Conservation (phyloP, 257 asterid species). For the Prunella vulgaris region DNA sequence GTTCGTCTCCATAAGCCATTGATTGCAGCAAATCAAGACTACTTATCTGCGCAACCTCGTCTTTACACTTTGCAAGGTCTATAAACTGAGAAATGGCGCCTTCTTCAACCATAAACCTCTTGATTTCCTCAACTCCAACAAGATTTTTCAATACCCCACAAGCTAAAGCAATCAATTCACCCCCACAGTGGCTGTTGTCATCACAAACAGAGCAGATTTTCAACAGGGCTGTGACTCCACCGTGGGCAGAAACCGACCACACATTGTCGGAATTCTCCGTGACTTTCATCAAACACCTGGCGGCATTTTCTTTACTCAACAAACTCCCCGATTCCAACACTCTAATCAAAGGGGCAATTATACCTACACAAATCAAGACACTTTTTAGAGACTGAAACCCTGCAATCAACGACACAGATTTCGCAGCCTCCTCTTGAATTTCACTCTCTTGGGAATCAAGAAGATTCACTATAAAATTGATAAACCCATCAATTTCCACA, state of each 20-base stretch:
- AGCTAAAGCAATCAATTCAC: constrained; percentile 47
- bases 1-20: constrained; percentile 71
- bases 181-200: constrained; percentile 13
- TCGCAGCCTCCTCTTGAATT: constrained; percentile 65
- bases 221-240: constrained; percentile 74
- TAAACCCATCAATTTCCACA: constrained; percentile 51
- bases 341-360: constrained; percentile 60
- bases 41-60: constrained; percentile 49
- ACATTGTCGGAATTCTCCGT: constrained; percentile 89
- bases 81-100: constrained; percentile 52
- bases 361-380: constrained; percentile 46
- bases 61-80: constrained; percentile 48
- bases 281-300: constrained; percentile 71
- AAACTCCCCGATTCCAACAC: constrained; percentile 64
- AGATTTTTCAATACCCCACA: constrained; percentile 88
- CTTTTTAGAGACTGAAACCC: constrained; percentile 35
- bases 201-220: constrained; percentile 41
- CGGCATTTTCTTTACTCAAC: constrained; percentile 49
- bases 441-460: constrained; percentile 56
- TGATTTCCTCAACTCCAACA: constrained; percentile 78
- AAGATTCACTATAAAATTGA: constrained; percentile 41
- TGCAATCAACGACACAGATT: constrained; percentile 49
- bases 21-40: constrained; percentile 66
- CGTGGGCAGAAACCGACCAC: constrained; percentile 95
- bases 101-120: constrained; percentile 82